Base-by-base conservation (phyloP, 108 stramenopile species). In the Nannochloropsis gaditana region DNA sequence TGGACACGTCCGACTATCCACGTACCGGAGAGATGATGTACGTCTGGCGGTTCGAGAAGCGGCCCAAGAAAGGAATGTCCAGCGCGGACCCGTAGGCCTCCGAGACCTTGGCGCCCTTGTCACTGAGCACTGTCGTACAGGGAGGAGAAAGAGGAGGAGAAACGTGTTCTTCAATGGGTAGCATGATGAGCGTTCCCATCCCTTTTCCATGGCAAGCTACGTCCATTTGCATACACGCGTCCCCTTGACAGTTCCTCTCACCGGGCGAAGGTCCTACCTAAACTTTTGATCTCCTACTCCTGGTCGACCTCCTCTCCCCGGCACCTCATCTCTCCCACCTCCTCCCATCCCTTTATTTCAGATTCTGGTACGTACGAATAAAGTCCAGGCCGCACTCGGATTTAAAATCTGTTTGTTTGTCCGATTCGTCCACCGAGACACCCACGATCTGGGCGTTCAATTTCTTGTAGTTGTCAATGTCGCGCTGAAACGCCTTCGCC, bases 321-420 rank as follows among this genome's bases (percentile, higher is more conserved):
- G 4, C 59, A 15, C n/a, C 59, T 2, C 59, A 45, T 82, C 9
- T 0, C 80, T 85, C 80, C 41, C 79, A 80, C 17, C 43, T 17
- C 81, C 11, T 17, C 11, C 2, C 80, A 79, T 44, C 73, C 73
- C 45, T 31, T 11, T 87, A 79, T 5, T 82, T 83, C 11, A 84
- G 44, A 21, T 41, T 73, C 15, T 81, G 82, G 50, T 41, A 41
- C 41, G 21, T 81, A 42, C 80, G 41, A 42, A 42, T 41, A 81
- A 89, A 89, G 84, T 89, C 87, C 11, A 89, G 84, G 43, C 84
- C 87, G 83, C 88, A 89, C 80, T 86, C 85, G 84, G 88, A 88
- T 79, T 87, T 84, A 45, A 89, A 89, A 82, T 89, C 88, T 21
- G 88, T 87, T 83, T 89, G 89, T 85, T 89, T 89, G 3, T 88